A percentile compares a stretch with the other conserved stretches of the same genome.
phyloP scores from a whole-genome alignment of 2,329 filamentous ascomycete species.

The Ceratocystis huliohia region DNA sequence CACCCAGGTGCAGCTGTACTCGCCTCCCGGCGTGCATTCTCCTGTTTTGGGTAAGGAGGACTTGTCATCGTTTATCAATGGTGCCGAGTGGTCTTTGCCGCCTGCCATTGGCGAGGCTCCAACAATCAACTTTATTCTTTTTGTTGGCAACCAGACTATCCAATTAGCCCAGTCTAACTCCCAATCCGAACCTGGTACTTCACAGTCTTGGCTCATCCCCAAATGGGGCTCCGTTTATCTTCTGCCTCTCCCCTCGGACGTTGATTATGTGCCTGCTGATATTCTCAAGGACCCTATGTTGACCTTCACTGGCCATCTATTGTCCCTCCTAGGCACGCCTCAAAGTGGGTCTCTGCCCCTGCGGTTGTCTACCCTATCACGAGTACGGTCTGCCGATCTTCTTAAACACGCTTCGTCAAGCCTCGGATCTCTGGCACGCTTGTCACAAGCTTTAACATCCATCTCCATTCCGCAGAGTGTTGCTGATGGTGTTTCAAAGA shows the following conservation, averaged over 20 bases:
- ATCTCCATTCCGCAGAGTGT: constrained; percentile 86
- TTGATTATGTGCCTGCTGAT: constrained; percentile 45
- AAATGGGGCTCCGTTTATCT: constrained; percentile 75
- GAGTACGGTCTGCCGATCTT: constrained; percentile 75
- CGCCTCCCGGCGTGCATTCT: constrained; percentile 50
- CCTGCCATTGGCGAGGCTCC: constrained; percentile 87
- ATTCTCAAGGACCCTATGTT: constrained; percentile 68
- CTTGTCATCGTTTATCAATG: constrained; percentile 88
- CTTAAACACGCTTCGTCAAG: constrained; percentile 85
- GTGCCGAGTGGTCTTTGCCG: constrained; percentile 91
- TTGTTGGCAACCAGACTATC: constrained; percentile 69
- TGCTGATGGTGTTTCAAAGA: constrained; percentile 69
- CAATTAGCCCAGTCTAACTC: constrained; percentile 31
- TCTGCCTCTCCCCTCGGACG: constrained; percentile 35
- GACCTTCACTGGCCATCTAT: constrained; percentile 79
- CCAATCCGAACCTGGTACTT: constrained; percentile 27
- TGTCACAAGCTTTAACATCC: constrained; percentile 70
- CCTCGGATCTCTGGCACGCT: constrained; percentile 77
- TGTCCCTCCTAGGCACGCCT: constrained; percentile 77
- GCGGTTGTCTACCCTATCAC: constrained; percentile 68
- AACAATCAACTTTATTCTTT: constrained; percentile 92
- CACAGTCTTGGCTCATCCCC: constrained; percentile 74
- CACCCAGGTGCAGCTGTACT: constrained; percentile 90
- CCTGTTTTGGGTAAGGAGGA: constrained; percentile 68
- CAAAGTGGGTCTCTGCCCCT: constrained; percentile 72